Evolutionary conservation across 2,329 filamentous ascomycete genomes (phyloP).

Genomic region (Aspergillus vadensis): DNA sequence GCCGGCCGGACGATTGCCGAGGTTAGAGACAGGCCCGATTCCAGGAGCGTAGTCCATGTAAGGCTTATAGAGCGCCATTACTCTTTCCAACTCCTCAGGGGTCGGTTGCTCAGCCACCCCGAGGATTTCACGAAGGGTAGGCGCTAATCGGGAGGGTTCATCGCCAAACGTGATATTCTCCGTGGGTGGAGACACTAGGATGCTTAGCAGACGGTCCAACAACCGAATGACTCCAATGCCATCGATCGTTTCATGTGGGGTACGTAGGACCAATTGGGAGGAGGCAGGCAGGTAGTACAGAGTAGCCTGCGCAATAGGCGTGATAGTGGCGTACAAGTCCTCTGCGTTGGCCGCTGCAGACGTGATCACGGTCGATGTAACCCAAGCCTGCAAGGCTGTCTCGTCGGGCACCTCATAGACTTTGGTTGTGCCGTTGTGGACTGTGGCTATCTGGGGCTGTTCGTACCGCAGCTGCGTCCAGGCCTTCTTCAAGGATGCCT

Average conservation of each 20-base stretch:
- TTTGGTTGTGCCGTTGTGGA: not conserved
- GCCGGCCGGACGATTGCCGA: not conserved
- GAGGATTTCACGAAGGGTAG: not conserved
- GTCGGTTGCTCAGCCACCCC: not conserved
- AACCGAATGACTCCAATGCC: constrained; percentile 2
- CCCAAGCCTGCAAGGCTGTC: not conserved
- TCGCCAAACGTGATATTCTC: not conserved
- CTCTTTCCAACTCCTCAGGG: not conserved
- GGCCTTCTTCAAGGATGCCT: not conserved
- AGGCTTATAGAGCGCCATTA: not conserved
- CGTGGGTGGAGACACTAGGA: not conserved
- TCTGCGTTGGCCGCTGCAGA: not conserved
- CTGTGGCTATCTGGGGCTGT: constrained; percentile 3
- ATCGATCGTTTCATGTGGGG: constrained; percentile 1
- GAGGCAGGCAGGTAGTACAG: constrained; percentile 9
- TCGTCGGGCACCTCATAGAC: constrained; percentile 4
- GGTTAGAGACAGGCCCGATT: not conserved
- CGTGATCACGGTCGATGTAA: not conserved
- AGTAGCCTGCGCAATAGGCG: not conserved
- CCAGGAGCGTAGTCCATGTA: not conserved
- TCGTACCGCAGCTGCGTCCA: constrained; percentile 5
- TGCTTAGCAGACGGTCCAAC: not conserved
- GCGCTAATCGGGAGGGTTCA: not conserved
- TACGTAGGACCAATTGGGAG: constrained; percentile 5
- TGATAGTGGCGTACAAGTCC: not conserved